These are phyloP conservation scores for Hydnum rufescens DNA, from an alignment of 768 basidiomycete species.

Conservation along the genomic window DNA sequence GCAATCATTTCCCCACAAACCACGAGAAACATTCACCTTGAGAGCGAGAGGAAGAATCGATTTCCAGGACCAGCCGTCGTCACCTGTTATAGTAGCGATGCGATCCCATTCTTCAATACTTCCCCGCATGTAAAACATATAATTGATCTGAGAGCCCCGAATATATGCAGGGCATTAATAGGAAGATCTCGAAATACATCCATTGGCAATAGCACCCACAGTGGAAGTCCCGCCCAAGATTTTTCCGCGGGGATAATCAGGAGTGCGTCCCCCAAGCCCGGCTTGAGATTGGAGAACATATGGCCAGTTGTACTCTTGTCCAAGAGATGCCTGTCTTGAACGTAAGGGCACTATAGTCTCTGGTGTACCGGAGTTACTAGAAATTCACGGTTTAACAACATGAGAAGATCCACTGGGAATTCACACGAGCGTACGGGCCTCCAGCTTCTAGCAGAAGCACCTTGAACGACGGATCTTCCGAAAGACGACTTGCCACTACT, in stretches of 20 bases:
- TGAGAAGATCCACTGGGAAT: neutral
- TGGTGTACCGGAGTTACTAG: neutral
- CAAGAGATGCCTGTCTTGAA: neutral
- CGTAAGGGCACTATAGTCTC: neutral
- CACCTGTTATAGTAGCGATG: neutral
- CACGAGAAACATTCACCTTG: neutral
- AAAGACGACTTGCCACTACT: constrained; percentile 19
- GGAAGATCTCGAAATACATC: neutral
- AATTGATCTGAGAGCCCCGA: neutral
- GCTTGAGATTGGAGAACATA: constrained; percentile 32
- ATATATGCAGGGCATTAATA: too few relatives aligned
- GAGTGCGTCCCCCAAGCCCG: constrained; percentile 22
- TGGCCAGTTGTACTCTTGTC: constrained; percentile 20
- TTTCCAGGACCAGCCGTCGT: neutral
- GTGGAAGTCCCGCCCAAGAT: neutral
- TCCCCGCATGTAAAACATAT: neutral
- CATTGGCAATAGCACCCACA: neutral
- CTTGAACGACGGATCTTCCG: constrained; percentile 17
- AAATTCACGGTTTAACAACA: neutral
- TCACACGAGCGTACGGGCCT: constrained; percentile 3
- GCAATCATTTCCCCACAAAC: neutral
- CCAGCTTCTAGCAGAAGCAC: constrained; percentile 18
- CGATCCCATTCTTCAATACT: neutral
- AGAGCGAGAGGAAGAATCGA: neutral
- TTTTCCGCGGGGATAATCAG: constrained; percentile 17